Conservation (phyloP, 306 rosid genomes). For the Sophora flavescens region DNA sequence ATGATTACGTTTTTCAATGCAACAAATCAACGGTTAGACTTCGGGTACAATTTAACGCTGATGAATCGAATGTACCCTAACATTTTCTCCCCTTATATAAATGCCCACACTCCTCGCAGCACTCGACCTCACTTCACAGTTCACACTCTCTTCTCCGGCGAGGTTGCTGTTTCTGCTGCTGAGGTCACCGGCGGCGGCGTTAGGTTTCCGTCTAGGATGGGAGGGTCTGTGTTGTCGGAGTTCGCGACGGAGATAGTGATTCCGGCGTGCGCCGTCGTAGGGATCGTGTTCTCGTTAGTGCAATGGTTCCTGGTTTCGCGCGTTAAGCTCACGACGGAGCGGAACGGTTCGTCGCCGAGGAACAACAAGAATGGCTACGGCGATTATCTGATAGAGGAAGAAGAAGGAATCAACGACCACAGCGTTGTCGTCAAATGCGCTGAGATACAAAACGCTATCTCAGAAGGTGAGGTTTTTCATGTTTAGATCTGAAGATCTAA, state of each 20-base stretch:
- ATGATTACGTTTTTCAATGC: background rate
- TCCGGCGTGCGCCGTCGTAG: constrained; percentile 70
- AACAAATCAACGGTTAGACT: constrained; percentile 2
- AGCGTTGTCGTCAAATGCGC: constrained; percentile 76
- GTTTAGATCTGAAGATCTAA: constrained; percentile 25
- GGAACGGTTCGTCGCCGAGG: constrained; percentile 44
- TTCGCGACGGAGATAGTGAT: constrained; percentile 68
- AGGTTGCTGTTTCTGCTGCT: constrained; percentile 21
- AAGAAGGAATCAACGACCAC: constrained; percentile 78
- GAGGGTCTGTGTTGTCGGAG: constrained; percentile 57
- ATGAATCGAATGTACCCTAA: background rate
- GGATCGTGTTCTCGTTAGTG: constrained; percentile 68
- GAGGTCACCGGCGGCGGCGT: constrained; percentile 26
- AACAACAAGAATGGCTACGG: constrained; percentile 65
- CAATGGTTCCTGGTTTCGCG: constrained; percentile 78
- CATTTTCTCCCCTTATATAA: constrained; percentile 45
- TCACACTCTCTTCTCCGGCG: background rate
- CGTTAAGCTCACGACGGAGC: constrained; percentile 69
- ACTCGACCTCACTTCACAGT: constrained; percentile 15
- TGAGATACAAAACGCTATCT: constrained; percentile 77
- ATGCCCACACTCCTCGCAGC: constrained; percentile 22
- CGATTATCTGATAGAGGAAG: constrained; percentile 73
- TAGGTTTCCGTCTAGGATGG: constrained; percentile 67
- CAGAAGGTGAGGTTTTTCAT: constrained; percentile 62
- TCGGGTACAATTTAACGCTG: background rate